Percentiles rank a stretch among this genome's conserved stretches.
phyloP scores from a whole-genome alignment of 2,329 filamentous ascomycete species.

The Penicillium frequentans region DNA sequence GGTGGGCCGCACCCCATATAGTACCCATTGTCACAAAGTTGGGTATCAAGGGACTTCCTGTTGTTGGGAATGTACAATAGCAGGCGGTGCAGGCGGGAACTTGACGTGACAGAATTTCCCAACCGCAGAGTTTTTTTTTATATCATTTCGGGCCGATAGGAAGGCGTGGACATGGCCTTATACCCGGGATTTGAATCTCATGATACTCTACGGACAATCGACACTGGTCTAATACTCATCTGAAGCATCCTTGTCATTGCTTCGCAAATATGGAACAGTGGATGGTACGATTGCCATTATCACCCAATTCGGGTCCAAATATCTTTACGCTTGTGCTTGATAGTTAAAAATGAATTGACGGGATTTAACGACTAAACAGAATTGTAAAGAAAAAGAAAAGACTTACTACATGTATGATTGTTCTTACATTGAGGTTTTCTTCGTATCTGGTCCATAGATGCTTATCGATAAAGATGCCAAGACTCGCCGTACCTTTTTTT shows the following conservation, averaged over 20 bases:
- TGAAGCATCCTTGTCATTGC: not conserved
- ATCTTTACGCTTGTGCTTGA: not conserved
- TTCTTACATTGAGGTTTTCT: not conserved
- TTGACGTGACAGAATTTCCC: not conserved
- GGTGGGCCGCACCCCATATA: not conserved
- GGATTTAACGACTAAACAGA: not conserved
- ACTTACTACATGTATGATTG: not conserved
- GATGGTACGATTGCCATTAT: not conserved
- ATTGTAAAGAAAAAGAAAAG: not conserved
- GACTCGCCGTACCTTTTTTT: constrained; percentile 35
- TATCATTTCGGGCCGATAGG: not conserved
- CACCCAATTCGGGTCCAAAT: not conserved
- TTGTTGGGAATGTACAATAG: not conserved
- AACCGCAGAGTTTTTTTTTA: not conserved
- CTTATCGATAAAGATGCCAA: constrained; percentile 33
- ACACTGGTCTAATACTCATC: not conserved
- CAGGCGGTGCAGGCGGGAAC: not conserved
- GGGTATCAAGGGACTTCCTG: not conserved
- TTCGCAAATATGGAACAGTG: not conserved
- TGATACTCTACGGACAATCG: not conserved
- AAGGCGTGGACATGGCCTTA: not conserved
- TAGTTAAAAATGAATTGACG: constrained; percentile 7
- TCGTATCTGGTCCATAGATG: not conserved
- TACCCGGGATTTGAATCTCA: not conserved
- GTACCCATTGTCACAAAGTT: not conserved